Evolutionary conservation across 2,329 filamentous ascomycete species (phyloP), one percentile per base, ranked within the genome.

Genomic region (Dissoconium aciculare): DNA sequence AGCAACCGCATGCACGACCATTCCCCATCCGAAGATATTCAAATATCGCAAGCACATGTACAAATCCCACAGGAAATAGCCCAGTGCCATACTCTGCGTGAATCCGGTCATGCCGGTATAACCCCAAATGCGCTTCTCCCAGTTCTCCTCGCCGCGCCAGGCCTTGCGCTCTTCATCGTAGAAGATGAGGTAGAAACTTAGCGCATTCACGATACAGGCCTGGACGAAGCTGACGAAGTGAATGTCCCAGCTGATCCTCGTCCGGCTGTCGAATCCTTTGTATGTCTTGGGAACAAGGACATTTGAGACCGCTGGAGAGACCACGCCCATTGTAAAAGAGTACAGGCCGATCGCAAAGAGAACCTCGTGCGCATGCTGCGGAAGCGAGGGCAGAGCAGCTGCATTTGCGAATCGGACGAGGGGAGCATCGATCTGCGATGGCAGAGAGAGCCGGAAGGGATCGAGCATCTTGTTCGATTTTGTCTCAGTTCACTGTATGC

Each of bases 11-110:
- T 91, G 82, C 30, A 78, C 78, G 35, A 87, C 62, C 55, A 84
- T 73, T 24, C 78, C 78, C n/a, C 69, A 48, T 5, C 79, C 79
- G 47, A 89, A 89, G 19, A 84, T 68, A 36, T 71, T 63, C 14
- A 85, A 48, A 49, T 84, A 68, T 48, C 67, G 57, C 35, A 71
- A 56, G 25, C 78, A 84, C 39, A 84, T 67, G 40, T 74, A 58
- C 30, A 89, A 55, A 50, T 91, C 82, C 79, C 80, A 91, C 30
- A 87, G 55, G 50, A 91, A 91, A 53, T 91, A 91, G 5, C 82
- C 82, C 14, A 73, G 66, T 1, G 79, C 81, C 44, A 85, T 66
- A 8, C 74, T 77, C 55, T 84, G 78, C 31, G 84, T 69, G 62
- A 87, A 67, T 26, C 75, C 80, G 17, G 66, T 63, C 11, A 66